These are phyloP conservation scores for Phytophthora constricta DNA, from an alignment of 352 stramenopile species.

Conservation along the genomic window DNA sequence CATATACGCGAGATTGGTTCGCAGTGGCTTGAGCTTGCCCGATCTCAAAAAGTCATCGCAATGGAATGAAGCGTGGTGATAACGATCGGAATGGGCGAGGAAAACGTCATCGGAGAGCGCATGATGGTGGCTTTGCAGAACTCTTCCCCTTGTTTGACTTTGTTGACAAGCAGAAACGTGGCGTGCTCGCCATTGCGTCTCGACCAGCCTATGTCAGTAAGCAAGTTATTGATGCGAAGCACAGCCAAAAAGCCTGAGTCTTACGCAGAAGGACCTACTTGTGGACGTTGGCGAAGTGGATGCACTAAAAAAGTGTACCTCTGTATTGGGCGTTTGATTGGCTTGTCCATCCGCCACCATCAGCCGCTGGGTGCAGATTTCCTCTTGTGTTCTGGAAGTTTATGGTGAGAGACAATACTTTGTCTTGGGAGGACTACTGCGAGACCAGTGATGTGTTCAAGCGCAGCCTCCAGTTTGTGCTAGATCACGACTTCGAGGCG, in stretches of 20 bases:
- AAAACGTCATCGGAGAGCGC: conserved; percentile 10
- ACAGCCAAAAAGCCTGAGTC: conserved; percentile 34
- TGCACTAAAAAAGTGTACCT: conserved; percentile 68
- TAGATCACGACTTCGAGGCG: conserved; percentile 71
- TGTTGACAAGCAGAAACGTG: conserved; percentile 34
- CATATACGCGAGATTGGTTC: conserved; percentile 65
- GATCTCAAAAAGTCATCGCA: conserved; percentile 39
- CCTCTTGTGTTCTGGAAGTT: conserved; percentile 78
- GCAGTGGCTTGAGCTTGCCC: conserved; percentile 67
- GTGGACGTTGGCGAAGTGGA: conserved; percentile 42
- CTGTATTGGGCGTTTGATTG: conserved; percentile 65
- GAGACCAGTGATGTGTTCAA: conserved; percentile 62
- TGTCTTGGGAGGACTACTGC: conserved; percentile 72
- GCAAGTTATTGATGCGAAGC: conserved; percentile 47
- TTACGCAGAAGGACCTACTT: conserved; percentile 52
- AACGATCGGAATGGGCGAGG: neutral
- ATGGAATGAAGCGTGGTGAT: conserved; percentile 14
- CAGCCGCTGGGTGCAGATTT: conserved; percentile 67
- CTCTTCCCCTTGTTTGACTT: conserved; percentile 72
- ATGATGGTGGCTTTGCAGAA: conserved; percentile 26
- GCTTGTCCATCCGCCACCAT: conserved; percentile 75
- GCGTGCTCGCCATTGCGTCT: conserved; percentile 45
- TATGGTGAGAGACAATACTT: conserved; percentile 44
- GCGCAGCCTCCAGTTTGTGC: conserved; percentile 64
- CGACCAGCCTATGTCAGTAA: conserved; percentile 39